These are phyloP conservation scores for Podaxis sp. DNA, from an alignment of 768 basidiomycete species.

Conservation along the genomic window DNA sequence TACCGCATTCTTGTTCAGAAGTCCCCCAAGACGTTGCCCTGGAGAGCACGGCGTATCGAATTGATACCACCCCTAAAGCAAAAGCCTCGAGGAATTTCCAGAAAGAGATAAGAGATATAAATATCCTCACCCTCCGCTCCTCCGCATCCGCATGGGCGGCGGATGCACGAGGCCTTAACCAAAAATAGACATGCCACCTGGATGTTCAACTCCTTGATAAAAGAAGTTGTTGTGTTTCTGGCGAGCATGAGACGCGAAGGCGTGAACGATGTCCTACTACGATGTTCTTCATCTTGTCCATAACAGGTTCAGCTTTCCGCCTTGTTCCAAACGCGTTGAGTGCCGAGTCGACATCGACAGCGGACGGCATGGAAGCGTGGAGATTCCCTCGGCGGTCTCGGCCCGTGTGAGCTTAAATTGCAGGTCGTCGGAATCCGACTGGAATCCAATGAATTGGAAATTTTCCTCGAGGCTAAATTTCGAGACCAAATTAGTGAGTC, in stretches of 20 bases:
- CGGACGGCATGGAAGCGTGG: neutral
- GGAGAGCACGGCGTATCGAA: neutral
- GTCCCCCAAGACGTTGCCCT: neutral
- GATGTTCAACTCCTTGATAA: neutral
- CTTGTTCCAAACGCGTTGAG: slow-evolving; percentile 1
- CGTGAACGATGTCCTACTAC: neutral
- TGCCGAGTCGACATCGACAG: neutral
- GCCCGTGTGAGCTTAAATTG: neutral
- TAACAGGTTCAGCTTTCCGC: neutral
- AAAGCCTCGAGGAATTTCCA: neutral
- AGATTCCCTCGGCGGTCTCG: neutral
- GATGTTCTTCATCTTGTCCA: neutral
- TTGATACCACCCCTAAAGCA: neutral
- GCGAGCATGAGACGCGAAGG: slow-evolving; percentile 1
- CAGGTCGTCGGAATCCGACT: too few species aligned
- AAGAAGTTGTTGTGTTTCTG: neutral
- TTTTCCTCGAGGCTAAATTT: too few species aligned
- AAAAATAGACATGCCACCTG: neutral
- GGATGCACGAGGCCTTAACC: neutral
- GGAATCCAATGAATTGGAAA: too few species aligned
- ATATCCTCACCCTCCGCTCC: neutral
- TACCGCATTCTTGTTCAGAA: neutral
- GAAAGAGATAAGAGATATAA: neutral
- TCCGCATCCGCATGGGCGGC: too few species aligned
- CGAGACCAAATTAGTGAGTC: too few species aligned